These are phyloP conservation scores for Trichoderma asperellum DNA, from an alignment of 2,329 filamentous ascomycete genomes.

Conservation along the genomic window DNA sequence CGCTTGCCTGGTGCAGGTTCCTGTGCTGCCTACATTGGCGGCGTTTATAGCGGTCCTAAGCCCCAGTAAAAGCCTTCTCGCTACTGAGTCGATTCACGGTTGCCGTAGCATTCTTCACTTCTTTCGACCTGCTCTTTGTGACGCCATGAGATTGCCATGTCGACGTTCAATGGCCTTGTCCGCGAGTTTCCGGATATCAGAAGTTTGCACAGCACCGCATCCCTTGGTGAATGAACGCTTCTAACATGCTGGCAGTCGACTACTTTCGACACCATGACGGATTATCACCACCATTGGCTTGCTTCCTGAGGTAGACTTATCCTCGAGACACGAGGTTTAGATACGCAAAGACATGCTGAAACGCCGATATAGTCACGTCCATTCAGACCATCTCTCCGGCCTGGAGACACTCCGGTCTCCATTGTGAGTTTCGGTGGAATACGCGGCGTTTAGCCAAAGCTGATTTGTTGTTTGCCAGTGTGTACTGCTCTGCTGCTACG, in stretches of 20 bases:
- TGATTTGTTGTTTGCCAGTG: slow-evolving; percentile 45
- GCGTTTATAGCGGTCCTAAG: not conserved
- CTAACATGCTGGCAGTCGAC: slow-evolving; percentile 63
- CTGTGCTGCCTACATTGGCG: not conserved
- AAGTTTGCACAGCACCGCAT: slow-evolving; percentile 48
- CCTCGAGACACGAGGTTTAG: not conserved
- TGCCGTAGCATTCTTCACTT: not conserved
- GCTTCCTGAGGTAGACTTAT: slow-evolving; percentile 65
- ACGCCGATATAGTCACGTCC: too few relatives aligned
- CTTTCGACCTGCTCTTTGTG: not conserved
- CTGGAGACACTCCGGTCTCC: slow-evolving; percentile 76
- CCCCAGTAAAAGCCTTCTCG: not conserved
- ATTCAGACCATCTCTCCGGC: slow-evolving; percentile 88
- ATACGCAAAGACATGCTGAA: not conserved
- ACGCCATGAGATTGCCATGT: slow-evolving; percentile 56
- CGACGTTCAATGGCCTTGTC: slow-evolving; percentile 74
- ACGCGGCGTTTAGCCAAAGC: not conserved
- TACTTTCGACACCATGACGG: slow-evolving; percentile 69
- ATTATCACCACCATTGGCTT: slow-evolving; percentile 69
- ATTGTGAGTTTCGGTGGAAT: slow-evolving; percentile 55
- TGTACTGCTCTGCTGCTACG: slow-evolving; percentile 88
- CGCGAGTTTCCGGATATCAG: slow-evolving; percentile 79
- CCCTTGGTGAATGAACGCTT: not conserved
- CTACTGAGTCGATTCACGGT: not conserved
- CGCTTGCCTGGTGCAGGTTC: not conserved